A percentile compares a stretch with the other conserved stretches of the same genome.
Conservation (phyloP, 2,329 filamentous ascomycete genomes). For the Neopestalotiopsis sp. region DNA sequence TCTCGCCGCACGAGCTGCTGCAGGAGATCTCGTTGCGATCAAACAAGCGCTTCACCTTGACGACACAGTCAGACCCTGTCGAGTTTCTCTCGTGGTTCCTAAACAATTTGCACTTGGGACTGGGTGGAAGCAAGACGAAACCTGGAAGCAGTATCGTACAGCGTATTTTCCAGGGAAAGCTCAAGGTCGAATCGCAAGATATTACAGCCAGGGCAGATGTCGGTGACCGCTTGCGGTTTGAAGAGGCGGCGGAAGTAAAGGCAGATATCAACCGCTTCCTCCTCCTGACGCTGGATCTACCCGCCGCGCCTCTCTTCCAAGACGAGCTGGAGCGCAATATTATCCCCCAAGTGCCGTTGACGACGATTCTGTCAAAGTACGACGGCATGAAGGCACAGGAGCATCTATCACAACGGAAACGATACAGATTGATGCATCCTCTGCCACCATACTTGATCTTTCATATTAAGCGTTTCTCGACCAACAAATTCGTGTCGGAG, state of each 20-base stretch:
- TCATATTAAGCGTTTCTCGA: conserved; percentile 95
- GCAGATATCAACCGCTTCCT: conserved; percentile 81
- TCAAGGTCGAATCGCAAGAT: conserved; percentile 91
- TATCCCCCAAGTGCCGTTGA: conserved; percentile 89
- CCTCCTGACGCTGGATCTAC: conserved; percentile 91
- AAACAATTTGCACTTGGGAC: conserved; percentile 89
- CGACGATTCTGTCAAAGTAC: conserved; percentile 87
- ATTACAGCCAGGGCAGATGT: conserved; percentile 92
- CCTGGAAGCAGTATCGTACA: conserved; percentile 87
- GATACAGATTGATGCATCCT: conserved; percentile 88
- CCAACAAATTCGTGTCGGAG: conserved; percentile 95
- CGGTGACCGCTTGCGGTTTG: conserved; percentile 87
- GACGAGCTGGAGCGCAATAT: conserved; percentile 95
- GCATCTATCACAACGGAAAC: conserved; percentile 83
- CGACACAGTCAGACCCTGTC: conserved; percentile 90
- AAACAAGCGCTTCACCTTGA: conserved; percentile 90
- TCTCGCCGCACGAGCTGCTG: conserved; percentile 94
- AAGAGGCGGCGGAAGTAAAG: conserved; percentile 84
- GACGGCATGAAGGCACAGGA: conserved; percentile 88
- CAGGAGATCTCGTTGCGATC: conserved; percentile 92
- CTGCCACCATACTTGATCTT: conserved; percentile 90
- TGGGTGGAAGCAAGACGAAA: conserved; percentile 89
- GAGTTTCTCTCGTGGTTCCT: conserved; percentile 98
- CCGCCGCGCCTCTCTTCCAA: conserved; percentile 91
- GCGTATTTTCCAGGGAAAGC: conserved; percentile 88